A percentile compares a stretch with the other conserved stretches of the same genome.
Conservation (phyloP, 1,284 basidiomycete genomes). For the Sparassis latifolia region DNA sequence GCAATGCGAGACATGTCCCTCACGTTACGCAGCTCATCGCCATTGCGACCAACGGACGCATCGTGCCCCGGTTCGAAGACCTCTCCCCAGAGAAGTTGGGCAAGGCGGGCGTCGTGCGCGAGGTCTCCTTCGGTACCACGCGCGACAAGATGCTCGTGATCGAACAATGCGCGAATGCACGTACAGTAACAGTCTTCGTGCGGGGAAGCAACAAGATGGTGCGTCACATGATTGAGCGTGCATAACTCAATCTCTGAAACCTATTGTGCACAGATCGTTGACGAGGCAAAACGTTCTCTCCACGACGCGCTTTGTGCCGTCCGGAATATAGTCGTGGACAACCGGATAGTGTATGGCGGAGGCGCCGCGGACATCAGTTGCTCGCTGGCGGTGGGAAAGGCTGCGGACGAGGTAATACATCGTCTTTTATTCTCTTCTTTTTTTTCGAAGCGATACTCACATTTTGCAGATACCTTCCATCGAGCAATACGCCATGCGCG, state of each 20-base stretch:
- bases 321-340: slow-evolving; percentile 91
- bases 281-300: slow-evolving; percentile 95
- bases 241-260: background rate
- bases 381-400: slow-evolving; percentile 87
- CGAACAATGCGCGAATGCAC: slow-evolving; percentile 95
- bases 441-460: background rate
- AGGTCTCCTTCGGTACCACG: slow-evolving; percentile 95
- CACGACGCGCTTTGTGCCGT: slow-evolving; percentile 98
- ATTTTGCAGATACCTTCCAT: slow-evolving; percentile 78
- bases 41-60: slow-evolving; percentile 96
- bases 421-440: background rate
- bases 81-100: slow-evolving; percentile 89
- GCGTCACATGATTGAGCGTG: slow-evolving; percentile 11
- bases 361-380: slow-evolving; percentile 97
- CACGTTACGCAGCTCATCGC: slow-evolving; percentile 72
- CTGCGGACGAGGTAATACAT: slow-evolving; percentile 79
- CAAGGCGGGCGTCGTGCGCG: slow-evolving; percentile 87
- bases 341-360: slow-evolving; percentile 96
- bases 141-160: slow-evolving; percentile 99
- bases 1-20: slow-evolving; percentile 1
- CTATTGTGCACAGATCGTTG: slow-evolving; percentile 70
- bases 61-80: slow-evolving; percentile 97
- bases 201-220: slow-evolving; percentile 99
- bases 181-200: slow-evolving; percentile 96
- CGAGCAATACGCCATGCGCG: slow-evolving; percentile 99